These are phyloP conservation scores for Asterophora lycoperdoides DNA, from an alignment of 768 basidiomycete species.

Conservation along the genomic window DNA sequence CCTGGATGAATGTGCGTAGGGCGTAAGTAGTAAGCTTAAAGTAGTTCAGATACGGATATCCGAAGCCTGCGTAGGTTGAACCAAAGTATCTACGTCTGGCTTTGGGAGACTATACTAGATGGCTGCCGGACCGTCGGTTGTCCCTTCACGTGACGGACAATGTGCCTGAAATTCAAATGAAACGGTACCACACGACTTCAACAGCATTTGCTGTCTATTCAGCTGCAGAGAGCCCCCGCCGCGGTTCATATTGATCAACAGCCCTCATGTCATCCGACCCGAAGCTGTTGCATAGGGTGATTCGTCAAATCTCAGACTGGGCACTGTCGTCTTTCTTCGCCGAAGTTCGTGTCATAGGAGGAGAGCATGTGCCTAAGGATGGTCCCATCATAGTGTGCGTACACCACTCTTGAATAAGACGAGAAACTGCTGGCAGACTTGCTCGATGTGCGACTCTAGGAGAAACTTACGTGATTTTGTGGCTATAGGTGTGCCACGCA, in stretches of 20 bases:
- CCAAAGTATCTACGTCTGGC: too few relatives aligned
- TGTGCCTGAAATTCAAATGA: too few relatives aligned
- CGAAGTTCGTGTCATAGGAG: conserved; percentile 80
- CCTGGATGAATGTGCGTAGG: background rate
- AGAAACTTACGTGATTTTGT: conserved; percentile 3
- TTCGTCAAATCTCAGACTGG: conserved; percentile 67
- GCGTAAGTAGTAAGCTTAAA: too few relatives aligned
- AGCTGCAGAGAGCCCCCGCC: background rate
- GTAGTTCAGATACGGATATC: too few relatives aligned
- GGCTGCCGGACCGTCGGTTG: too few relatives aligned
- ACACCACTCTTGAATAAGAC: background rate
- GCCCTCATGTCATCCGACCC: conserved; percentile 29
- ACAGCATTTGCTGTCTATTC: background rate
- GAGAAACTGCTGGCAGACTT: background rate
- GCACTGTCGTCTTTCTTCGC: conserved; percentile 86
- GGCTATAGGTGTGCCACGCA: conserved; percentile 70
- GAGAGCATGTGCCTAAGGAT: conserved; percentile 79
- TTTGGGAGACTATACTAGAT: too few relatives aligned
- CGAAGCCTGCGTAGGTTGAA: too few relatives aligned
- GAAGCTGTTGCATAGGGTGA: conserved; percentile 58
- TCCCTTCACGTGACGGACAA: too few relatives aligned
- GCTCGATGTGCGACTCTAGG: too few relatives aligned
- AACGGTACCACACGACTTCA: too few relatives aligned
- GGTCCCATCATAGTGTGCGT: conserved; percentile 94
- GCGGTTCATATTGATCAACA: background rate